Base-by-base conservation (phyloP, 257 asterid genomes). In the Jasminum sambac region DNA sequence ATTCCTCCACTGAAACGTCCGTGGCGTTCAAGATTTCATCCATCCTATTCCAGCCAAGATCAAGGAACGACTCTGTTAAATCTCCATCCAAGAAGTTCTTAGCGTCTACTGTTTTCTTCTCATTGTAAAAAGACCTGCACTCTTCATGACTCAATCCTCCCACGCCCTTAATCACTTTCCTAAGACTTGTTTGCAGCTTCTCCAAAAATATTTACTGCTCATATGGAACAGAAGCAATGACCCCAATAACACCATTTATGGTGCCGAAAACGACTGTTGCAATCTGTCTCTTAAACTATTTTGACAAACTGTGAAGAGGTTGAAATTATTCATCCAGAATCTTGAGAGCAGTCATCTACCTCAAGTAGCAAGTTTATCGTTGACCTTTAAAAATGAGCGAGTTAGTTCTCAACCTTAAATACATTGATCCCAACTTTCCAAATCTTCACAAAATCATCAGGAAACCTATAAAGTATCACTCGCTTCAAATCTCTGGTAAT, bases 91-190 rank as follows among this genome's bases (percentile, higher is more conserved):
- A 78, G 79, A 91, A 95, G 81, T 81, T 89, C 70, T 88, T 89
- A 16, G 96, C 86, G 36, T 91, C 98, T 1, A 73, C 87, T 0
- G 92, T 89, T 75, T 95, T 88, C 88, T 89, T 91, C 87, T 91
- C 97, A 16, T 83, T 95, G 87, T 84, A 89, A 72, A 91, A 91
- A 5, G 98, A 95, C 76, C 99, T 83, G 98, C 99, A 95, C 21
- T 91, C 96, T 70, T 95, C 98, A 13, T 95, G 98, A 78, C 94
- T 84, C 69, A 95, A 82, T 12, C 98, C 99, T 5, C 99, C 99
- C 10, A 95, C 96, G 4, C 99, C 98, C 84, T 88, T 91, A 25
- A 95, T 95, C 89, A 91, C 98, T 75, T 83, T 89, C 83, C 99
- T 75, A 63, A 95, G 74, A 67, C 77, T 84, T 2, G 66, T 39